Percentiles rank a stretch among this genome's conserved stretches.
phyloP scores from a whole-genome alignment of 2,329 filamentous ascomycete genomes.

The Botrytis elliptica region DNA sequence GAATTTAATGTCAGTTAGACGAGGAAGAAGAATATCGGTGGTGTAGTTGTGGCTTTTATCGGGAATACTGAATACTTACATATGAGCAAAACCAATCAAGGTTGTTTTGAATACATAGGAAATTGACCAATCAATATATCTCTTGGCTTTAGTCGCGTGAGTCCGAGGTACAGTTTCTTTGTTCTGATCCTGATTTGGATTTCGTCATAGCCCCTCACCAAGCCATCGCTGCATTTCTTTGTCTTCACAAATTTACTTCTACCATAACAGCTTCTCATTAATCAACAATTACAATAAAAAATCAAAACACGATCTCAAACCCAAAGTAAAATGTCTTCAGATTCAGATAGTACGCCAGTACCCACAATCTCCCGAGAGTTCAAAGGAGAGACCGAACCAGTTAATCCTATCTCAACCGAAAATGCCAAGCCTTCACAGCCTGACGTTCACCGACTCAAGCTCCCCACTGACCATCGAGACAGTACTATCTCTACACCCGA shows the following conservation, averaged over 20 bases:
- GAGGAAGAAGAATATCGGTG: neutral
- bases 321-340: neutral
- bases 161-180: neutral
- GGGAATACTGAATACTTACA: neutral
- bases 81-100: neutral
- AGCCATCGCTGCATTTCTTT: neutral
- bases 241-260: neutral
- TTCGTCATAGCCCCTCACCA: conserved; percentile 13
- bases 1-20: conserved; percentile 36
- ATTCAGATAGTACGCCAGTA: conserved; percentile 4
- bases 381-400: neutral
- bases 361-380: neutral
- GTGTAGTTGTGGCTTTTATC: neutral
- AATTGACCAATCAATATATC: neutral
- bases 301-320: too few species aligned
- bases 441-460: neutral
- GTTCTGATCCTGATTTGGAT: neutral
- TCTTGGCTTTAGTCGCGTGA: neutral
- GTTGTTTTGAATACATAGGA: neutral
- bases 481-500: conserved; percentile 1
- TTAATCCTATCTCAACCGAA: neutral
- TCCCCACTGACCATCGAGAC: neutral
- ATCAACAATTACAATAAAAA: neutral
- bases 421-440: neutral
- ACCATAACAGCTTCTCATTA: neutral